Base-by-base conservation (phyloP, 495 filamentous ascomycete species). In the Pyrenula massariospora region DNA sequence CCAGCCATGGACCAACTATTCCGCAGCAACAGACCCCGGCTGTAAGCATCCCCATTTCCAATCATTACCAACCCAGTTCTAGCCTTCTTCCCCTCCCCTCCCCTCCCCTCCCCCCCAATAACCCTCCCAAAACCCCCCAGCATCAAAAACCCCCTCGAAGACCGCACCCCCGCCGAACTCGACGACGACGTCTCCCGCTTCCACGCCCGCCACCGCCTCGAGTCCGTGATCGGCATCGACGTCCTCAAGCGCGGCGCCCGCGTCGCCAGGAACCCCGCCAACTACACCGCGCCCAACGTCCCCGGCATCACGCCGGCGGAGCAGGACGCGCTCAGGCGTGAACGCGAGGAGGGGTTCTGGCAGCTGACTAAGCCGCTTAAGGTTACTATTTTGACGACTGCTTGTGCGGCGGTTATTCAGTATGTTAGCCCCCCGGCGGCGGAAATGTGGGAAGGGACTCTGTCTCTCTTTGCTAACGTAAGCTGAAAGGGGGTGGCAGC, bases 401-500 rank as follows among this genome's bases (percentile, higher is more conserved):
- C 65, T 23, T 68, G 65, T 42, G 65, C 65, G 1, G 65, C 65
- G 1, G 65, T 68, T 12, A 64, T 58, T 20, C 65, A 68, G 65
- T 67, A 59, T 52, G 63, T 21, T 52, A 12, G 12, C 19, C 31
- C 31, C 15, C 8, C 5, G n/a, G n/a, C n/a, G n/a, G n/a, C n/a
- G n/a, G n/a, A n/a, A n/a, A n/a, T n/a, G n/a, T n/a, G n/a, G n/a
- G n/a, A n/a, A n/a, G n/a, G n/a, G n/a, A n/a, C n/a, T n/a, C n/a
- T n/a, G n/a, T n/a, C n/a, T n/a, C n/a, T n/a, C n/a, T n/a, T n/a
- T n/a, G n/a, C n/a, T n/a, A n/a, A n/a, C n/a, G n/a, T n/a, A n/a
- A n/a, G n/a, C n/a, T n/a, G n/a, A n/a, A n/a, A 68, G 63, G 54
- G 84, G 84, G 12, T 87, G 83, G 83, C 83, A 85, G 60, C 82